These are phyloP conservation scores for Persicaria maculosa DNA, from an alignment of 148 eudicot species.

Conservation along the genomic window DNA sequence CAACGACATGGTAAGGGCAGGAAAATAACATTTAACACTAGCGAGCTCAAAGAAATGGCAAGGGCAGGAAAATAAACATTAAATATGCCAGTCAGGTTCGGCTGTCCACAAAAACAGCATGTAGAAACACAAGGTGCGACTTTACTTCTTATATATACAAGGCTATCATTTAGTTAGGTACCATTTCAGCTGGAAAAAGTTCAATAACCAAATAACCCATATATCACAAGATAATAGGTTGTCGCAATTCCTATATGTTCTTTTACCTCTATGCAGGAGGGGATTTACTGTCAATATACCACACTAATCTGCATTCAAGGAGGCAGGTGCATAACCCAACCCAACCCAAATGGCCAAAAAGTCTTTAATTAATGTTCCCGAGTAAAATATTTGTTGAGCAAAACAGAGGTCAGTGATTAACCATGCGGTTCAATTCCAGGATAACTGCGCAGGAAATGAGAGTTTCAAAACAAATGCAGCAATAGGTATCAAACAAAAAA, in stretches of 20 bases:
- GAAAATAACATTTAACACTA: not conserved
- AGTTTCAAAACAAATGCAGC: not conserved
- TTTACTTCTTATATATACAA: not conserved
- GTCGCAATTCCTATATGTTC: not conserved
- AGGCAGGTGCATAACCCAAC: not conserved
- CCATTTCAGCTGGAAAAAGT: not conserved
- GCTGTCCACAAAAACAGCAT: not conserved
- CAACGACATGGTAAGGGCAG: not conserved
- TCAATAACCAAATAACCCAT: not conserved
- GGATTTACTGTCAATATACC: not conserved
- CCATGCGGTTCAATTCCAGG: not conserved
- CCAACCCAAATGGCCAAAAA: not conserved
- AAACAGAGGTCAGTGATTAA: not conserved
- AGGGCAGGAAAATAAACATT: not conserved
- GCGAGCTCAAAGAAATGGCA: not conserved
- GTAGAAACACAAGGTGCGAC: not conserved
- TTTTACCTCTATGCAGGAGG: slow-evolving; percentile 1
- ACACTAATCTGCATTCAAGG: not conserved
- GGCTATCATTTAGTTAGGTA: not conserved
- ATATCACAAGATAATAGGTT: not conserved
- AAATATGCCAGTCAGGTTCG: not conserved
- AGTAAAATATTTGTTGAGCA: not conserved
- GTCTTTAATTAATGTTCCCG: not conserved
- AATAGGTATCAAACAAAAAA: not conserved
- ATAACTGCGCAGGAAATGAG: not conserved